Conservation (phyloP, 1,284 basidiomycete genomes). For the Bondarzewia mesenterica region DNA sequence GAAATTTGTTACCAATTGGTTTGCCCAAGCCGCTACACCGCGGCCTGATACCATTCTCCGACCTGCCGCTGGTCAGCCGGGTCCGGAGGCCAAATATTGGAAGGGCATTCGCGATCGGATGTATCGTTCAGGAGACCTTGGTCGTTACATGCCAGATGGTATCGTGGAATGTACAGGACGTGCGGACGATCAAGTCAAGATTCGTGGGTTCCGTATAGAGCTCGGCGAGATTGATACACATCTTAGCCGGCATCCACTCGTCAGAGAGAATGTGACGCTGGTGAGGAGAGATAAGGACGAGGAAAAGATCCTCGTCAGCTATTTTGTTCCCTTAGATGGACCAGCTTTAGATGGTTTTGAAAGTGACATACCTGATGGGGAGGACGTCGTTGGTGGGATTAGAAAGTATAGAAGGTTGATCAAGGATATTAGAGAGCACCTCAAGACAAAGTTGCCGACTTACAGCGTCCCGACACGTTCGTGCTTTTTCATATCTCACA, state of each 20-base stretch:
- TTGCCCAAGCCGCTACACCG: slow-evolving; percentile 43
- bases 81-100: slow-evolving; percentile 78
- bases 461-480: slow-evolving; percentile 85
- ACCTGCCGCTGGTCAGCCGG: slow-evolving; percentile 46
- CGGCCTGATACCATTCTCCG: slow-evolving; percentile 68
- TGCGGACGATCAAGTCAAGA: slow-evolving; percentile 99
- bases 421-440: slow-evolving; percentile 89
- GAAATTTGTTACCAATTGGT: slow-evolving; percentile 95
- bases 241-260: slow-evolving; percentile 87
- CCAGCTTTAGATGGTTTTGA: slow-evolving; percentile 66
- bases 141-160: slow-evolving; percentile 90
- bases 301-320: slow-evolving; percentile 97
- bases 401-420: slow-evolving; percentile 83
- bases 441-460: slow-evolving; percentile 95
- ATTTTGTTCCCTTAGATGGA: slow-evolving; percentile 90
- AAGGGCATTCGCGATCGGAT: slow-evolving; percentile 97
- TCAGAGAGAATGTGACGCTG: slow-evolving; percentile 95
- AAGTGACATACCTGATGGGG: slow-evolving; percentile 61
- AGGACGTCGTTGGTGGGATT: slow-evolving; percentile 67
- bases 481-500: slow-evolving; percentile 21
- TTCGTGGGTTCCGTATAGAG: slow-evolving; percentile 98
- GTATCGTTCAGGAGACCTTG: slow-evolving; percentile 97
- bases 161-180: slow-evolving; percentile 96
- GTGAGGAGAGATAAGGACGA: slow-evolving; percentile 98
- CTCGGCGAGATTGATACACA: slow-evolving; percentile 98